Base-by-base conservation (phyloP, 306 rosid genomes). In the Alnus rubra region DNA sequence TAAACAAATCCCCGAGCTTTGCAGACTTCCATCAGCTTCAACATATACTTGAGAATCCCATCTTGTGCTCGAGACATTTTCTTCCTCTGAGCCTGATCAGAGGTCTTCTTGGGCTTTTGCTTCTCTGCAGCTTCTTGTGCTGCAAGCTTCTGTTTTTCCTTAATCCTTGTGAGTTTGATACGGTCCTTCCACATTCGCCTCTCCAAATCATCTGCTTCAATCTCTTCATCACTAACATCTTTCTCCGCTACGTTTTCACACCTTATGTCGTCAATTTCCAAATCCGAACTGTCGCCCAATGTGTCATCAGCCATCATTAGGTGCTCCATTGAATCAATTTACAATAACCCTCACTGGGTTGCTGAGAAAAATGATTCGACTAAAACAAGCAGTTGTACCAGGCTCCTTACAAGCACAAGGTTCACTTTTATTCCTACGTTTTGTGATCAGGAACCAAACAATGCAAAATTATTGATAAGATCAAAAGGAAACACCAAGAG, bases 11-110 rank as follows among this genome's bases (percentile, higher is more conserved):
- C 98, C 33, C 97, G 98, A 74, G 97, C 98, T 87, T 94, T 80
- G 86, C 98, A 94, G 55, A 94, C 98, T 87, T 94, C 98, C 97
- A 94, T 94, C 65, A 94, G 88, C 90, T 94, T 94, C 87, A 94
- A 82, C 98, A 94, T 94, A 76, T 94, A 94, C 83, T 94, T 94
- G 23, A 94, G 97, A 87, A 94, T 94, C 60, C 98, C 98, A 86
- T 94, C 98, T 85, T 94, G 98, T 2, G 98, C 98, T 84, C 98
- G 83, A 7, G 98, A 90, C 98, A 94, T 94, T 78, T 94, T 94
- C 94, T 94, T 94, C 86, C 98, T 87, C 13, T 91, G 90, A 55
- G 98, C 98, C 86, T 92, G 98, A 82, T 94, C 97, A 11, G 89
- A 47, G 3, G 91, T 78, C 76, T 82, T 97, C 85, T 88, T 90